phyloP scores from a whole-genome alignment of 2,329 filamentous ascomycete species.

The Botrytis sinoallii region DNA sequence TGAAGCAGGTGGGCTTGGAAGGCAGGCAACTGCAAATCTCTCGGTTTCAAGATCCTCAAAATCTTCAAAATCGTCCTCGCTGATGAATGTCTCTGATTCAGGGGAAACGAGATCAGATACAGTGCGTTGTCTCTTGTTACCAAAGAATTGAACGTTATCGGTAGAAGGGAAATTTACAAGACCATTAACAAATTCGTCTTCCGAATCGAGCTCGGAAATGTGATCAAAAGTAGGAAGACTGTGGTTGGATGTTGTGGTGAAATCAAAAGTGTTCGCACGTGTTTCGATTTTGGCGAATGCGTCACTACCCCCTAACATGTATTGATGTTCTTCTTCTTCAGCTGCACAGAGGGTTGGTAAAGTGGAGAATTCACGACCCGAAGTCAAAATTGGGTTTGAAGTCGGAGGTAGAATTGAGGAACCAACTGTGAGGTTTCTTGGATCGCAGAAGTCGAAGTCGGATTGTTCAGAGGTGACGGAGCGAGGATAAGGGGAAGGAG shows the following conservation, averaged over 20 bases:
- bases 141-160: constrained; percentile 57
- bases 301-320: constrained; percentile 42
- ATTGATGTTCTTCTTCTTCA: constrained; percentile 59
- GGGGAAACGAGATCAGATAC: constrained; percentile 65
- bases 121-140: constrained; percentile 65
- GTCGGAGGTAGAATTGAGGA: constrained; percentile 41
- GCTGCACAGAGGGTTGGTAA: constrained; percentile 56
- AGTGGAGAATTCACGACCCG: constrained; percentile 60
- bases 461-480: constrained; percentile 59
- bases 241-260: constrained; percentile 47
- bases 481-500: constrained; percentile 73
- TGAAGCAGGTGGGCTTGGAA: constrained; percentile 61
- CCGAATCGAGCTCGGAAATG: constrained; percentile 84
- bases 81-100: constrained; percentile 75
- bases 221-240: constrained; percentile 76
- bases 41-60: constrained; percentile 70
- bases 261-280: constrained; percentile 48
- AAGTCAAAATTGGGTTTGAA: constrained; percentile 41
- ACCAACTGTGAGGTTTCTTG: constrained; percentile 78
- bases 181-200: constrained; percentile 78
- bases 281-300: constrained; percentile 39
- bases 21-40: constrained; percentile 55
- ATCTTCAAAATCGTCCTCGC: constrained; percentile 72
- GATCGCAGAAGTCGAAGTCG: constrained; percentile 85
- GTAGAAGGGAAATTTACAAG: constrained; percentile 66